Evolutionary conservation across 2,329 filamentous ascomycete genomes (phyloP), one percentile per base, ranked within the genome.

Genomic region (Phaeophleospora eucalypticola): DNA sequence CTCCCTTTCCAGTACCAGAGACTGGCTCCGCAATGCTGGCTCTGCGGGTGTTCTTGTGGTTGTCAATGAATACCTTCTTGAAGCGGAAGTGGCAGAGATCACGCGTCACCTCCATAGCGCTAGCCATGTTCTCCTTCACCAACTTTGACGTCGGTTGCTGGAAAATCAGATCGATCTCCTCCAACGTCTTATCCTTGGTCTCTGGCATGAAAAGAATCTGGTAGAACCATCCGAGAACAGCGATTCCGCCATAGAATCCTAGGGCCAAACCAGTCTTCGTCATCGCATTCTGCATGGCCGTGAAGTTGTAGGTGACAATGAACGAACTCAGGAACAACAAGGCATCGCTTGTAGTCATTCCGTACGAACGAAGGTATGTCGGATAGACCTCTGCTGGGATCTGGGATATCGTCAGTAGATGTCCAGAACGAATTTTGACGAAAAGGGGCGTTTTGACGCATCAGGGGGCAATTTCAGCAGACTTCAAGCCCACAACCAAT

Each of bases 231-330:
- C 83, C 84, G 0, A 87, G 8, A 0, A 84, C 75, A 0, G 84
- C 84, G 44, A 87, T 87, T 14, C 84, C 84, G 3, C 84, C 84
- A 63, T 86, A 88, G 67, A 88, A 87, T 2, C 84, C 84, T 0
- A 87, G 74, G 0, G 79, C 73, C 0, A 87, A 71, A 8, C 84
- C 84, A 1, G 82, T 86, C 27, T 68, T 72, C 6, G 74, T 78
- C 77, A 88, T 84, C n/a, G 79, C 77, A 0, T 76, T 64, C 64
- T 84, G 79, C 84, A 87, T 88, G 8, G 74, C 73, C 0, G 77
- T 76, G 68, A 87, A 88, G 73, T 87, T 87, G 73, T 87, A 87
- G 8, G 84, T 87, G 42, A 87, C 82, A 56, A 86, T 75, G 69
- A 87, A 87, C 2, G 81, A 84, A 43, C 78, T 80, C 17, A 87